Percentiles rank a stretch among this genome's conserved stretches.
These are phyloP conservation scores for Corynascus novoguineensis DNA, from an alignment of 495 filamentous ascomycete species.

Conservation along the genomic window DNA sequence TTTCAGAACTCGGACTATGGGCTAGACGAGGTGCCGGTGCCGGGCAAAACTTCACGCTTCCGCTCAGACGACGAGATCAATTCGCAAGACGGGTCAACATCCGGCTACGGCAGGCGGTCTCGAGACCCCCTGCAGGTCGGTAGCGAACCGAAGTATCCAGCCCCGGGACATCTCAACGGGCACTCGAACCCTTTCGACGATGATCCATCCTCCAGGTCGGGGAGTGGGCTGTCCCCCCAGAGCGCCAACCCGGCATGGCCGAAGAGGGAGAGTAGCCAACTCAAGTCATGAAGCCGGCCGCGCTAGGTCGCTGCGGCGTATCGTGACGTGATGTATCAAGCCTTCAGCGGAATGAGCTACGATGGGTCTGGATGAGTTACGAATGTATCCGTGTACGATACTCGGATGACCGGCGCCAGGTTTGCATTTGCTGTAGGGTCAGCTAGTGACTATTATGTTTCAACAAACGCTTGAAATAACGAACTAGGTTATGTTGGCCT, in stretches of 20 bases:
- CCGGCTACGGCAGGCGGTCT: conserved; percentile 11
- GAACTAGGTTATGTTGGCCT: no score
- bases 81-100: conserved; percentile 8
- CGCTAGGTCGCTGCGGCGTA: not conserved
- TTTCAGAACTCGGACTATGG: conserved; percentile 28
- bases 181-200: conserved; percentile 22
- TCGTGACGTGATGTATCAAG: not conserved
- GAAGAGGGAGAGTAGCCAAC: conserved; percentile 10
- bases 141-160: conserved; percentile 14
- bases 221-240: not conserved
- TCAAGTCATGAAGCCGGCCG: no score
- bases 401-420: not conserved
- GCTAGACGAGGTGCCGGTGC: conserved; percentile 18
- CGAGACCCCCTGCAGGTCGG: conserved; percentile 10
- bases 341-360: not conserved
- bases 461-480: no score
- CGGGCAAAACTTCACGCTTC: conserved; percentile 1
- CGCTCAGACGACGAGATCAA: conserved; percentile 2
- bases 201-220: not conserved
- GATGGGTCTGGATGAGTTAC: not conserved
- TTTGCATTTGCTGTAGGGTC: conserved; percentile 1
- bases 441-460: not conserved
- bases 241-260: conserved; percentile 12
- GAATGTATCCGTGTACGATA: conserved; percentile 7
- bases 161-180: conserved; percentile 2